Base-by-base conservation (phyloP, 805 yeast genomes). In the Yarrowia deformans region DNA sequence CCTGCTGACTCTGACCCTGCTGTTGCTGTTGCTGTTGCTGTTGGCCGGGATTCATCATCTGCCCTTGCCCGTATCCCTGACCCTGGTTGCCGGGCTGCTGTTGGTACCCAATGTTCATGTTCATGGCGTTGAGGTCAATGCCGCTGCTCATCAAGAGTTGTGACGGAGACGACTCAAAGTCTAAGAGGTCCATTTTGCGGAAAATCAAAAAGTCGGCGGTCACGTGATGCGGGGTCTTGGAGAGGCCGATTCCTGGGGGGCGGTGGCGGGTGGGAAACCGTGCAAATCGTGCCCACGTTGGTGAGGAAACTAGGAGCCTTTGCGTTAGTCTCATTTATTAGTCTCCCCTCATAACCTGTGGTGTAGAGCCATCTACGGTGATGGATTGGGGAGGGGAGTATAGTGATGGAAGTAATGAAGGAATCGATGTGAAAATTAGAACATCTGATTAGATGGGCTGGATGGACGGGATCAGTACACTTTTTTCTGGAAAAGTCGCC, bases 121-220 rank as follows among this genome's bases (percentile, higher is more conserved):
- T 60, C 66, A 60, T 60, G 66, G 66, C 66, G 66, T 60, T 60
- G 66, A 60, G 52, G 52, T 60, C 66, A 18, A 60, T 60, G 40
- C 52, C 42, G 52, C 32, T 16, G 42, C 52, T 43, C 63, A 56
- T 56, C 37, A 56, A 32, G n/a, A 60, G 52, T 43, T 58, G 50
- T 16, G 42, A 60, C 12, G 66, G 52, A 37, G 42, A 34, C 34
- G 66, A 67, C 52, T 60, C 68, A 54, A 48, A 46, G 58, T 68
- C 68, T 42, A 40, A 64, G 50, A 42, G 50, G 70, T 49, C 68
- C 58, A 60, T 66, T 42, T 67, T 42, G 54, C 18, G 14, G 54
- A 54, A 58, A 18, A 34, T 45, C 54, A 43, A 14, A 8, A 19
- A 3, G 14, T 4, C 29, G 19, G 14, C 29, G 18, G 29, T 40